Evolutionary conservation across 345 rosid genomes (phyloP).

Genomic region (Ceriops tagal): DNA sequence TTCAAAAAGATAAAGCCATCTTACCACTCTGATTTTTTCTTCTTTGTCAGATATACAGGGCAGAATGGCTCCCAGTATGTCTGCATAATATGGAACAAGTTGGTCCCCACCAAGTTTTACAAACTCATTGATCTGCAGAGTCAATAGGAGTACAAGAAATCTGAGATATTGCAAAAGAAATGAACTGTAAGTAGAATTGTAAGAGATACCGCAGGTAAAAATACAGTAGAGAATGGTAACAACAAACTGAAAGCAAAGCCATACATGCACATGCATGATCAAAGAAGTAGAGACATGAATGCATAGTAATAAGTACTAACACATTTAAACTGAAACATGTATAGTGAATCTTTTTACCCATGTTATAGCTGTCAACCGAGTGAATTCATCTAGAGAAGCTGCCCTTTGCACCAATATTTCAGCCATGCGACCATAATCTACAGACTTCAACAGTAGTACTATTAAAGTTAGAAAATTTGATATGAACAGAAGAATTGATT

Average conservation of each 20-base stretch:
- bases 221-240: no score
- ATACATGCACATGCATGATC: neutral
- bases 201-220: neutral
- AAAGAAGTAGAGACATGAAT: no score
- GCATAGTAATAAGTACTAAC: no score
- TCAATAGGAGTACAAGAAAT: constrained; percentile 8
- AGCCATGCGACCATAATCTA: constrained; percentile 99
- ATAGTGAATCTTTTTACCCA: constrained; percentile 55
- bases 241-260: no score
- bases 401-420: constrained; percentile 98
- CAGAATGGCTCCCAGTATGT: constrained; percentile 89
- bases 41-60: constrained; percentile 99
- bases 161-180: neutral
- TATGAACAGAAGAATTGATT: constrained; percentile 42
- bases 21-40: constrained; percentile 97
- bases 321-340: no score
- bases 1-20: constrained; percentile 26
- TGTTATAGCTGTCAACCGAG: constrained; percentile 92
- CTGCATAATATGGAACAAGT: constrained; percentile 93
- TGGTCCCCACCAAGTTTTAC: constrained; percentile 99
- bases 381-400: constrained; percentile 88
- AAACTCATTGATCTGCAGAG: constrained; percentile 86
- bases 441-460: constrained; percentile 98
- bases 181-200: neutral
- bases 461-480: constrained; percentile 76